These are phyloP conservation scores for Amanita rimosa DNA, from an alignment of 768 basidiomycete species.

Conservation along the genomic window DNA sequence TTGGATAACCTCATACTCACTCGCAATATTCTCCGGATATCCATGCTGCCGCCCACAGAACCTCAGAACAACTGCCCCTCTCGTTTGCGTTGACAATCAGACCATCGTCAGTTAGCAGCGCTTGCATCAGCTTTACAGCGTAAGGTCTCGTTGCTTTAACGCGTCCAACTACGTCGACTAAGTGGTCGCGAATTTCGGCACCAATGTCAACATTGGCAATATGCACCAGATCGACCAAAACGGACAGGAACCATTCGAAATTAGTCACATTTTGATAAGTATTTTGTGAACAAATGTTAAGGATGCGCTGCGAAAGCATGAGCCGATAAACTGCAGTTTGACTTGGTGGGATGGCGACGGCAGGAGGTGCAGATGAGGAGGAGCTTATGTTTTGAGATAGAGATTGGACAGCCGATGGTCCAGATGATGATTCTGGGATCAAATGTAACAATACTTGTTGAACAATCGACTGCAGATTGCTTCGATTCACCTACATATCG, in stretches of 20 bases:
- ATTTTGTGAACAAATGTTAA: slow-evolving; percentile 76
- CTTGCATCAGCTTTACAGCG: slow-evolving; percentile 77
- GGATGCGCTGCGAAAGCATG: slow-evolving; percentile 67
- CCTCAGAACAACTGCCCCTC: slow-evolving; percentile 68
- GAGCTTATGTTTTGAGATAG: slow-evolving; percentile 27
- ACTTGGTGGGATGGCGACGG: slow-evolving; percentile 34
- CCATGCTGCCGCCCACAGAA: slow-evolving; percentile 93
- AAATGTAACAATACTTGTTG: slow-evolving; percentile 87
- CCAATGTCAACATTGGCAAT: slow-evolving; percentile 77
- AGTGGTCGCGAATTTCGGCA: slow-evolving; percentile 63
- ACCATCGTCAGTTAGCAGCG: slow-evolving; percentile 68
- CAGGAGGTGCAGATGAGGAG: slow-evolving; percentile 21
- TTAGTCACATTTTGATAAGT: slow-evolving; percentile 83
- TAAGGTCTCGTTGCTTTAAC: slow-evolving; percentile 68
- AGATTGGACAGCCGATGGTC: slow-evolving; percentile 55
- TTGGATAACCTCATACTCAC: slow-evolving; percentile 32
- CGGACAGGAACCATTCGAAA: slow-evolving; percentile 97
- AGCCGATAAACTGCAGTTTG: slow-evolving; percentile 83
- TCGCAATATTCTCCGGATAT: slow-evolving; percentile 91
- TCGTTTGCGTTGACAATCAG: slow-evolving; percentile 59
- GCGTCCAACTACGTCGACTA: slow-evolving; percentile 80
- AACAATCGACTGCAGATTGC: slow-evolving; percentile 82
- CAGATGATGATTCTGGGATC: slow-evolving; percentile 42
- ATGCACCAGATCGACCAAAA: slow-evolving; percentile 85
- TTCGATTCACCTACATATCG: slow-evolving; percentile 56